Evolutionary conservation across 2,329 filamentous ascomycete species (phyloP).

Genomic region (Dryadomyces quercivorus): DNA sequence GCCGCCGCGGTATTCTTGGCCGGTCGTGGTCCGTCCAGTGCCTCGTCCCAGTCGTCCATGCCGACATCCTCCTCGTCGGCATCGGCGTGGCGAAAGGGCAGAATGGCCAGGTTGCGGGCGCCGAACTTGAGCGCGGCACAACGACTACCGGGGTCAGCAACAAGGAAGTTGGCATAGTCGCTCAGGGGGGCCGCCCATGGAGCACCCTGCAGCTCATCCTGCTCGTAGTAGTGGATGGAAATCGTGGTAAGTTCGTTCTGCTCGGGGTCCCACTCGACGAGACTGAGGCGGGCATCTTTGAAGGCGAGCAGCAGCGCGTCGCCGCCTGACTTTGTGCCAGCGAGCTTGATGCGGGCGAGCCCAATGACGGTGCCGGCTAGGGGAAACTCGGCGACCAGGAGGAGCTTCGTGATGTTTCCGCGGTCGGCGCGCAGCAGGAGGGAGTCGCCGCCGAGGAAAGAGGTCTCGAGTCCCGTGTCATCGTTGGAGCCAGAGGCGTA

Average conservation of each 20-base stretch:
- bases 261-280: conserved; percentile 87
- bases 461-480: conserved; percentile 53
- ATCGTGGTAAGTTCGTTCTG: conserved; percentile 70
- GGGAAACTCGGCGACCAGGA: conserved; percentile 73
- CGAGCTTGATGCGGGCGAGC: conserved; percentile 63
- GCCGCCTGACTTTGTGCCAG: conserved; percentile 64
- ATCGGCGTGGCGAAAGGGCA: conserved; percentile 80
- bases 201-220: conserved; percentile 71
- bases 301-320: conserved; percentile 76
- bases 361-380: conserved; percentile 78
- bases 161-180: conserved; percentile 68
- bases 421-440: conserved; percentile 50
- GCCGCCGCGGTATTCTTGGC: conserved; percentile 26
- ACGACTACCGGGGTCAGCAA: conserved; percentile 80
- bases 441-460: conserved; percentile 52
- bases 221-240: conserved; percentile 97
- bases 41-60: conserved; percentile 83
- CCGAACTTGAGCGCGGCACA: conserved; percentile 95
- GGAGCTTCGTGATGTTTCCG: conserved; percentile 60
- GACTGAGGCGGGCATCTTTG: conserved; percentile 82
- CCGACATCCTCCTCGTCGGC: conserved; percentile 59
- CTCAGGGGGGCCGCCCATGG: conserved; percentile 71
- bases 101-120: conserved; percentile 73
- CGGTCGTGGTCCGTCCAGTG: conserved; percentile 57
- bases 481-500: conserved; percentile 33